These are phyloP conservation scores for Tricholoma flavovirens DNA, from an alignment of 768 basidiomycete genomes.

Conservation along the genomic window DNA sequence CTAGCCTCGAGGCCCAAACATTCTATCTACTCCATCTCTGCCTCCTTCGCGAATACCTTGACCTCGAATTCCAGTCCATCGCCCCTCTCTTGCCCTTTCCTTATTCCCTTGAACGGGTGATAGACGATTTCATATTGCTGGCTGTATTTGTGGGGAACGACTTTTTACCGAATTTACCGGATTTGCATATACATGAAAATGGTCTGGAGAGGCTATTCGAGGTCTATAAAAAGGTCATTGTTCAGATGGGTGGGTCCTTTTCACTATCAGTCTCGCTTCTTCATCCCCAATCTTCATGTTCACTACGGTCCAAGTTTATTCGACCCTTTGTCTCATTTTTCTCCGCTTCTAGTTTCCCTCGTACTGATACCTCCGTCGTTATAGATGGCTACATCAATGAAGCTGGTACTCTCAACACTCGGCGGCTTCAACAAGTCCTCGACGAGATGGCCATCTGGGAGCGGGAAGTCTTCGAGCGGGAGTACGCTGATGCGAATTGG, in stretches of 20 bases:
- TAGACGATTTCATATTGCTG: slow-evolving; percentile 96
- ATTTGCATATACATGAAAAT: slow-evolving; percentile 96
- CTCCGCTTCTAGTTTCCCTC: background rate
- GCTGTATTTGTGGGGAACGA: slow-evolving; percentile 98
- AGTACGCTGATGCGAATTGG: slow-evolving; percentile 87
- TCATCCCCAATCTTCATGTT: too few species aligned
- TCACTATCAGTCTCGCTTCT: background rate
- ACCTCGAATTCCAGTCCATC: slow-evolving; percentile 86
- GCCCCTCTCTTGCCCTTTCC: slow-evolving; percentile 62
- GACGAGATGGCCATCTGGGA: slow-evolving; percentile 89
- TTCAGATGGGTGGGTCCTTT: slow-evolving; percentile 51
- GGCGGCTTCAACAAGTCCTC: slow-evolving; percentile 78
- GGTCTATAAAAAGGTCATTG: slow-evolving; percentile 90
- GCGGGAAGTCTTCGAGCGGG: slow-evolving; percentile 85
- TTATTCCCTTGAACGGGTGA: slow-evolving; percentile 89
- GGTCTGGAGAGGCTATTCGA: slow-evolving; percentile 90
- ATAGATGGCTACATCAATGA: slow-evolving; percentile 93
- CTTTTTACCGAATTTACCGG: slow-evolving; percentile 93
- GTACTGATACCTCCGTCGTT: background rate
- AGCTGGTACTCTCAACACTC: slow-evolving; percentile 72
- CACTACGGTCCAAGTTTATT: too few species aligned
- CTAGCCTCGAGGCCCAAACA: slow-evolving; percentile 68
- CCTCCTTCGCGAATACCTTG: slow-evolving; percentile 93
- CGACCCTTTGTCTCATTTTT: background rate
- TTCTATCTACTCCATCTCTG: slow-evolving; percentile 95